Percentiles rank a stretch among this genome's conserved stretches.
phyloP scores from a whole-genome alignment of 352 stramenopile genomes.

The Pythium apleroticum region DNA sequence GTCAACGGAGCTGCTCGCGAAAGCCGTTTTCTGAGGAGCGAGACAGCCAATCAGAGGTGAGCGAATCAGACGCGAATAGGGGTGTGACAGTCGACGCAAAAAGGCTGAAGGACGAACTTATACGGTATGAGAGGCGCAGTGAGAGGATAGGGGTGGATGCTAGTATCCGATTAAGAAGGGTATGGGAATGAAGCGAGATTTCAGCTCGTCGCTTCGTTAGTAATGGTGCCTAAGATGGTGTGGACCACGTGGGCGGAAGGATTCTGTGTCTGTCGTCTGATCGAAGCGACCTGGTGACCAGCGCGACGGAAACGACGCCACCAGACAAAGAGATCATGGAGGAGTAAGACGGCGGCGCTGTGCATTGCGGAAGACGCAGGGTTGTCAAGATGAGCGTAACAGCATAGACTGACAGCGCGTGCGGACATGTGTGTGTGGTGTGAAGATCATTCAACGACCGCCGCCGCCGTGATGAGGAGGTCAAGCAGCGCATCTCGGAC shows the following conservation, averaged over 20 bases:
- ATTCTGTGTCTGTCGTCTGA: slow-evolving; percentile 9
- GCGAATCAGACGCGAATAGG: neutral
- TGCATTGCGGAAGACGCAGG: neutral
- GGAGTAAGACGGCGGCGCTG: slow-evolving; percentile 1
- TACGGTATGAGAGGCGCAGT: neutral
- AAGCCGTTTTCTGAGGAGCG: slow-evolving; percentile 15
- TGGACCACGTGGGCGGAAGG: neutral
- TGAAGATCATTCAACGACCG: slow-evolving; percentile 15
- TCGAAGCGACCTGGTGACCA: slow-evolving; percentile 9
- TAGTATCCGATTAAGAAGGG: neutral
- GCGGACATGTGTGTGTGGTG: neutral
- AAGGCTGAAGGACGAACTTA: neutral
- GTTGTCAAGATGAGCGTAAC: neutral
- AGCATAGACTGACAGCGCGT: neutral
- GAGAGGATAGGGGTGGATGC: too few species aligned
- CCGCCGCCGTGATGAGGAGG: slow-evolving; percentile 17
- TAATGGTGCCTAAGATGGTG: slow-evolving; percentile 1
- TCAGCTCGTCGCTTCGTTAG: slow-evolving; percentile 8
- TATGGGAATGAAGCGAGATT: neutral
- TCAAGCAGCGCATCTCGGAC: slow-evolving; percentile 11
- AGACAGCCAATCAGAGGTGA: slow-evolving; percentile 12
- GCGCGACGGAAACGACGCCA: neutral
- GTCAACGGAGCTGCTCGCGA: slow-evolving; percentile 6
- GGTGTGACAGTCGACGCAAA: slow-evolving; percentile 4
- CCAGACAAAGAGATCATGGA: slow-evolving; percentile 12